Conservation (phyloP, 495 filamentous ascomycete genomes). For the Daldinia loculata region DNA sequence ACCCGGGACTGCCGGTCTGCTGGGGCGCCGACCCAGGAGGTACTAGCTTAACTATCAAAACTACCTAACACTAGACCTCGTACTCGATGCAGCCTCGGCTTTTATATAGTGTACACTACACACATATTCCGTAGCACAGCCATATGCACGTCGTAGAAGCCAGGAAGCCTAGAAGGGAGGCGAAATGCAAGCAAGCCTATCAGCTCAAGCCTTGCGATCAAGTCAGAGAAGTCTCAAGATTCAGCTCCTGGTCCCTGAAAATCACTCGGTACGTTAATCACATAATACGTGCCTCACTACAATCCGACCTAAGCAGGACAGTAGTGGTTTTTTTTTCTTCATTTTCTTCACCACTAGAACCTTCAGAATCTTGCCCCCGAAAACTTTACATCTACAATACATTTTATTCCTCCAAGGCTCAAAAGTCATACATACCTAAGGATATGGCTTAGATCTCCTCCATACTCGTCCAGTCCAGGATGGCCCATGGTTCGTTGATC, state of each 20-base stretch:
- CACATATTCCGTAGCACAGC: not conserved
- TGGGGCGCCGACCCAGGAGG: constrained; percentile 20
- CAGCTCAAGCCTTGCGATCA: constrained; percentile 29
- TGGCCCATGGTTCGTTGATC: not conserved
- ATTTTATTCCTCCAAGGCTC: not conserved
- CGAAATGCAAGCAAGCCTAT: constrained; percentile 15
- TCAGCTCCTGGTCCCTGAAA: constrained; percentile 5
- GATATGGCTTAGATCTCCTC: not conserved
- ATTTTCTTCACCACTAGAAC: not conserved
- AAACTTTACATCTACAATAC: not conserved
- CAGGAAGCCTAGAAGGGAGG: not conserved
- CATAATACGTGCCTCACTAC: not conserved
- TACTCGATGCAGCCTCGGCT: constrained; percentile 16
- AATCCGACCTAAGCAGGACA: constrained; percentile 1
- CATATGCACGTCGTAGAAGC: not conserved
- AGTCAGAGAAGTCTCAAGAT: not conserved
- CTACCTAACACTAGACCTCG: constrained; percentile 7
- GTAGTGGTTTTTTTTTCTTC: not conserved
- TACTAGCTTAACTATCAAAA: constrained; percentile 8
- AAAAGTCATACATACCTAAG: not conserved
- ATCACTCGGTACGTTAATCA: not conserved
- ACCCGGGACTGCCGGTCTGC: constrained; percentile 23
- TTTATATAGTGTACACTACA: not conserved
- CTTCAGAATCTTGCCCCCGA: not conserved
- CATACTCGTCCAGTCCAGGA: not conserved